Base-by-base conservation (phyloP, 2,329 filamentous ascomycete species). In the Pyrenochaeta sp. region DNA sequence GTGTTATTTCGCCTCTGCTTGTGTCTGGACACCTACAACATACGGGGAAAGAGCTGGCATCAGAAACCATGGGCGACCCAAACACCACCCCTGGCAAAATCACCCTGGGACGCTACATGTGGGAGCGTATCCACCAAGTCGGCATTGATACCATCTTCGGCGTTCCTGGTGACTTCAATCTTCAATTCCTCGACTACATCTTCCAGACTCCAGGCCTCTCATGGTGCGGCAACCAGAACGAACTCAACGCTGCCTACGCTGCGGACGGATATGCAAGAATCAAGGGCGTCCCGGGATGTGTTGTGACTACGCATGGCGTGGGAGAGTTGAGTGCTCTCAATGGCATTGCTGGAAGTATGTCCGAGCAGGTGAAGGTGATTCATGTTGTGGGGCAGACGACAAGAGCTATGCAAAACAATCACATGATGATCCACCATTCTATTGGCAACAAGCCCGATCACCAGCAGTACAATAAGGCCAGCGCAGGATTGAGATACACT, bases 221-320 rank as follows among this genome's bases (percentile, higher is more conserved):
- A 39, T 79, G 76, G 73, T 78, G 83, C 10, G 83, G 83, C 54
- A 86, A 82, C 55, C 77, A 79, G 48, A 87, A 86, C 60, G 84
- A 87, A 67, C 78, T 87, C 42, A 86, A 86, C 57, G 81, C 82
- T 2, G 82, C 77, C 2, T 86, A 85, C 54, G 82, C 83, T 0
- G 82, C 82, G 2, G 85, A 87, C 57, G 85, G 83, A 1, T 87
- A 87, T 58, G 79, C 82, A 2, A 75, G 84, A 11, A 77, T 84
- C 53, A 84, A 84, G 56, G 81, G 81, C 5, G 70, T 82, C 6
- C 76, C 77, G 2, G 78, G 78, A 7, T 77, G 75, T 45, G 51
- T 86, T 7, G 74, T 87, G 29, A 87, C 85, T 0, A 86, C 85
- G 0, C 86, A 86, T 61, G 85, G 85, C 4, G 85, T 87, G 1